Evolutionary conservation across 1,284 basidiomycete species (phyloP).

Genomic region (Neotropicomus parvogracilis): DNA sequence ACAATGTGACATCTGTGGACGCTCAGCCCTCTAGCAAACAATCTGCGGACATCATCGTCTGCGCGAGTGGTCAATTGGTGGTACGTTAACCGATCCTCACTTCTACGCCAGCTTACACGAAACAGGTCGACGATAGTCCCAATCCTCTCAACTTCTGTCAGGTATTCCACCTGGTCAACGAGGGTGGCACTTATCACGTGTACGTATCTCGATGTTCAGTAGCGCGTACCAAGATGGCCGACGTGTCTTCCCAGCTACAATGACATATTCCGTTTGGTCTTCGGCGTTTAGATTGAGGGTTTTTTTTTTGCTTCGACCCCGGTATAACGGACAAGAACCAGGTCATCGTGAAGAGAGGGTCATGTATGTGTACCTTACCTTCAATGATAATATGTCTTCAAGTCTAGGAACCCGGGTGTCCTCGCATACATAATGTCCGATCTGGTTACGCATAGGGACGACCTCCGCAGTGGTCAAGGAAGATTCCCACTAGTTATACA

Average conservation of each 20-base stretch:
- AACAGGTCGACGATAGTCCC: constrained; percentile 76
- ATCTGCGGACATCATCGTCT: constrained; percentile 68
- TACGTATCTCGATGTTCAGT: constrained; percentile 39
- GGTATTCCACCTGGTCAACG: constrained; percentile 86
- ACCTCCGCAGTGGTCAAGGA: too few relatives aligned
- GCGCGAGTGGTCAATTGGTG: constrained; percentile 82
- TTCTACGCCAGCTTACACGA: constrained; percentile 10
- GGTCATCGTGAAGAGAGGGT: constrained; percentile 3
- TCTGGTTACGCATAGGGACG: too few relatives aligned
- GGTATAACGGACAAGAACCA: constrained; percentile 2
- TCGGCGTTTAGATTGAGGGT: constrained; percentile 37
- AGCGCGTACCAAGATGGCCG: background rate
- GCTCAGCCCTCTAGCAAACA: constrained; percentile 77
- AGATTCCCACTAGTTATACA: too few relatives aligned
- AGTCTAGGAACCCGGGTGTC: background rate
- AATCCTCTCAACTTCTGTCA: constrained; percentile 89
- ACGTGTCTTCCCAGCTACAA: constrained; percentile 53
- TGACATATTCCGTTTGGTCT: constrained; percentile 88
- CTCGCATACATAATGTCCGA: too few relatives aligned
- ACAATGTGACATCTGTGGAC: constrained; percentile 83
- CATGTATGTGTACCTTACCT: constrained; percentile 16
- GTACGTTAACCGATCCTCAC: constrained; percentile 42
- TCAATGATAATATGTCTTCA: constrained; percentile 12
- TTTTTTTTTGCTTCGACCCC: background rate
- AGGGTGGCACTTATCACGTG: constrained; percentile 82